Evolutionary conservation across 495 filamentous ascomycete genomes (phyloP).

Genomic region (Aspergillus carlsbadensis): DNA sequence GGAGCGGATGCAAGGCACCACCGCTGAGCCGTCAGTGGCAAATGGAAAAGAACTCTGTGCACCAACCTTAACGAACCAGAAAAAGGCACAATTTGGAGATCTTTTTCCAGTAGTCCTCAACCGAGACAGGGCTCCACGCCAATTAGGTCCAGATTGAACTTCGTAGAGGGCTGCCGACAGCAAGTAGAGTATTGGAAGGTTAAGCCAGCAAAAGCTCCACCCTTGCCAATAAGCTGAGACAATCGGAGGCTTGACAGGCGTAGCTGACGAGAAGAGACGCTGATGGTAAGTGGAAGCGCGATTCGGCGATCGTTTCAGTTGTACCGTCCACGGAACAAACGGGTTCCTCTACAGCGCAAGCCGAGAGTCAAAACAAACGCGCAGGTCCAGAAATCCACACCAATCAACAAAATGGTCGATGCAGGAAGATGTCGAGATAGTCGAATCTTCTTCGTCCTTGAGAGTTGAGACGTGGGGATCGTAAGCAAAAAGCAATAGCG

Average conservation of each 20-base stretch:
- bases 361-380: constrained; percentile 18
- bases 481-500: constrained; percentile 19
- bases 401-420: constrained; percentile 4
- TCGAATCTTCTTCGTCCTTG: background rate
- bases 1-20: constrained; percentile 43
- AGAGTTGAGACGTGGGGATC: constrained; percentile 10
- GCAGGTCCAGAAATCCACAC: constrained; percentile 10
- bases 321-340: constrained; percentile 23
- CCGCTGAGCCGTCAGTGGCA: constrained; percentile 16
- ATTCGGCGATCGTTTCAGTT: constrained; percentile 18
- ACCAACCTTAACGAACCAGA: constrained; percentile 33
- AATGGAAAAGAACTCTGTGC: constrained; percentile 24
- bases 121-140: constrained; percentile 38
- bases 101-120: constrained; percentile 25
- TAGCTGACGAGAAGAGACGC: constrained; percentile 8
- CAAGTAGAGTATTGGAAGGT: constrained; percentile 12
- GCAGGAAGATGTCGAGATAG: background rate
- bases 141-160: constrained; percentile 18
- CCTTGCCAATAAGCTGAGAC: constrained; percentile 16
- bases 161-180: constrained; percentile 6
- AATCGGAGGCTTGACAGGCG: constrained; percentile 4
- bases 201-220: constrained; percentile 14
- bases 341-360: constrained; percentile 20
- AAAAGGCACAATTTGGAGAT: constrained; percentile 13
- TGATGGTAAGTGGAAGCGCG: constrained; percentile 3